Base-by-base conservation (phyloP, 2,329 filamentous ascomycete genomes). In the Zasmidium cellare region DNA sequence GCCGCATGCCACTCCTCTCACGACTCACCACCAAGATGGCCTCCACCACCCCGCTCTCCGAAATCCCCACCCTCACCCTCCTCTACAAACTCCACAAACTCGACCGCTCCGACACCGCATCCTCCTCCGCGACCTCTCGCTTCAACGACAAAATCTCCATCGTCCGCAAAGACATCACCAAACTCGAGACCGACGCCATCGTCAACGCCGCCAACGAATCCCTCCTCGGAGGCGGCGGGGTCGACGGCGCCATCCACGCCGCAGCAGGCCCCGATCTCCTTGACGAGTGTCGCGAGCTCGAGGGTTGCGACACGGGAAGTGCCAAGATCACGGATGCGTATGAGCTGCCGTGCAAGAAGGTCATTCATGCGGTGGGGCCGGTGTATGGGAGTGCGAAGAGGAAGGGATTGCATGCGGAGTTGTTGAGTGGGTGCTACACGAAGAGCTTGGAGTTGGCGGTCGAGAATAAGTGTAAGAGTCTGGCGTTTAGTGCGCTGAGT, bases 351-450 rank as follows among this genome's bases (percentile, higher is more conserved):
- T 88, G 87, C 68, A 82, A 84, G 57, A 87, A 89, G 63, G 84
- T 97, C 65, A 96, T 97, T 55, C 94, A 97, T 74, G 86, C 94
- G 18, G 93, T 97, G 2, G 94, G 94, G 0, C 94, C 94, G 0
- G 75, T 96, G 25, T 97, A 92, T 74, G 65, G 77, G 53, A 65
- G 67, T 0, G 68, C 72, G 2, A 71, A 79, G 18, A 69, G 71
- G 12, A 66, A 77, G 19, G 73, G 73, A 11, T 71, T 68, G 18
- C 72, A 75, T 25, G 69, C 74, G 14, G 67, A 71, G 58, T 67
- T 85, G 38, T 71, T 88, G 71, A 82, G 76, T 58, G 74, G 70
- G 64, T 88, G 92, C 76, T 99, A 99, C 72, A 79, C 78, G 7
- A 84, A 78, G 45, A 88, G 87, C 65, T 74, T 97, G 57, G 77